These are phyloP conservation scores for Fusarium albosuccineum DNA, from an alignment of 2,329 filamentous ascomycete genomes.

Conservation along the genomic window DNA sequence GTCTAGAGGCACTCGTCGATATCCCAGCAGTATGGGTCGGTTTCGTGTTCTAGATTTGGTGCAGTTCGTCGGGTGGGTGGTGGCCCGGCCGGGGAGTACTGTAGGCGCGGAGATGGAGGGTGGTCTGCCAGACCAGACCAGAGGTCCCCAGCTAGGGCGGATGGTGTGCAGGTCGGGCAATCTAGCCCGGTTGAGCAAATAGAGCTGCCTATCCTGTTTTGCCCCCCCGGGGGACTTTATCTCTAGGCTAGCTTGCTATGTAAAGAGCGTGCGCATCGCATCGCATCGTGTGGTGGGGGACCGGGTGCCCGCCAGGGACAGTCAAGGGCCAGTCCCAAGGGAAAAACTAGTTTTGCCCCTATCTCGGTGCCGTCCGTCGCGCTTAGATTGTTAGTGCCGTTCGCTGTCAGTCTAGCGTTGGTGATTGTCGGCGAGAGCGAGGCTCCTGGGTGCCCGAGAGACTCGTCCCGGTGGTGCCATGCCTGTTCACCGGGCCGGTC, in stretches of 20 bases:
- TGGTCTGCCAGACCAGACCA: conserved; percentile 7
- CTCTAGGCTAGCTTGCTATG: conserved; percentile 10
- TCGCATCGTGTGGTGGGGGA: too few relatives aligned
- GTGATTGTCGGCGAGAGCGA: conserved; percentile 28
- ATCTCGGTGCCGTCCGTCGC: conserved; percentile 31
- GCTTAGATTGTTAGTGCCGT: conserved; percentile 3
- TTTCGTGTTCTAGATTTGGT: conserved; percentile 31
- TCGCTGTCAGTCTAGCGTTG: too few relatives aligned
- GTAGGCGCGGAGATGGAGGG: conserved; percentile 21
- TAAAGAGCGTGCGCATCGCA: conserved; percentile 2
- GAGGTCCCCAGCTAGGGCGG: not conserved
- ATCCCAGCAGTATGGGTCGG: conserved; percentile 14
- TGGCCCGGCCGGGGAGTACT: conserved; percentile 24
- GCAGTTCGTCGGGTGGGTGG: conserved; percentile 1
- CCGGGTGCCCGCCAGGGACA: too few relatives aligned
- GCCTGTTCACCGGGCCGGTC: conserved; percentile 24
- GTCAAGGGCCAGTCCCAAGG: too few relatives aligned
- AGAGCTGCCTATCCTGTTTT: conserved; percentile 7
- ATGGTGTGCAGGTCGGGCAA: conserved; percentile 39
- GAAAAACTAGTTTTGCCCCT: conserved; percentile 24
- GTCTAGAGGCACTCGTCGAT: conserved; percentile 8
- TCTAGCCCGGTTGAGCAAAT: conserved; percentile 30
- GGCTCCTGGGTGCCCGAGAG: not conserved
- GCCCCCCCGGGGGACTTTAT: conserved; percentile 5
- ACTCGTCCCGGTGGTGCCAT: conserved; percentile 9